Conservation (phyloP, 805 yeast genomes). For the Zygosaccharomyces pseudorouxii region DNA sequence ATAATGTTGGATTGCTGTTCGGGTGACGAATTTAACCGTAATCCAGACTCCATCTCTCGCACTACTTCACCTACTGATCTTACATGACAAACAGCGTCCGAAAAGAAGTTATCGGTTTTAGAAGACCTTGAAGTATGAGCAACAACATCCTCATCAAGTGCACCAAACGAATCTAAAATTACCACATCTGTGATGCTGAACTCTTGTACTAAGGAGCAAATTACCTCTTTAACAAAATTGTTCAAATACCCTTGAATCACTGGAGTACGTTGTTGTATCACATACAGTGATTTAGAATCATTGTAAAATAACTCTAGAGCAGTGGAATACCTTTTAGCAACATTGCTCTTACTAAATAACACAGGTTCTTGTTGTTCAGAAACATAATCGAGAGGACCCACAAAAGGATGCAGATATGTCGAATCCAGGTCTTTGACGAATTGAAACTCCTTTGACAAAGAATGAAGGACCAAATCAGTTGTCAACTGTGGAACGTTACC, state of each 20-base stretch:
- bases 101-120: constrained; percentile 13
- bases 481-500: constrained; percentile 90
- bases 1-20: constrained; percentile 11
- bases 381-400: constrained; percentile 65
- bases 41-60: constrained; percentile 19
- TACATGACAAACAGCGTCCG: constrained; percentile 26
- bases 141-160: constrained; percentile 31
- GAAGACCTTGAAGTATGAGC: constrained; percentile 9
- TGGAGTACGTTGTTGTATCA: constrained; percentile 84
- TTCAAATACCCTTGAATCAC: constrained; percentile 58
- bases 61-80: constrained; percentile 23
- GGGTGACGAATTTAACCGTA: constrained; percentile 19
- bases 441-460: constrained; percentile 44
- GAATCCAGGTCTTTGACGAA: constrained; percentile 57
- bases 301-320: constrained; percentile 62
- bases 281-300: constrained; percentile 39
- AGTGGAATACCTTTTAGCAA: constrained; percentile 41
- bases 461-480: constrained; percentile 63
- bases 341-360: constrained; percentile 12
- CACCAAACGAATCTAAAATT: constrained; percentile 69
- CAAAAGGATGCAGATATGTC: constrained; percentile 68
- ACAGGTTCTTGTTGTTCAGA: constrained; percentile 15
- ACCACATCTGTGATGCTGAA: constrained; percentile 44
- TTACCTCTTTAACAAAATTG: constrained; percentile 47
- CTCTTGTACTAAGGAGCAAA: constrained; percentile 45